These are phyloP conservation scores for Phytophthora tentaculata DNA, from an alignment of 352 stramenopile genomes.

Conservation along the genomic window DNA sequence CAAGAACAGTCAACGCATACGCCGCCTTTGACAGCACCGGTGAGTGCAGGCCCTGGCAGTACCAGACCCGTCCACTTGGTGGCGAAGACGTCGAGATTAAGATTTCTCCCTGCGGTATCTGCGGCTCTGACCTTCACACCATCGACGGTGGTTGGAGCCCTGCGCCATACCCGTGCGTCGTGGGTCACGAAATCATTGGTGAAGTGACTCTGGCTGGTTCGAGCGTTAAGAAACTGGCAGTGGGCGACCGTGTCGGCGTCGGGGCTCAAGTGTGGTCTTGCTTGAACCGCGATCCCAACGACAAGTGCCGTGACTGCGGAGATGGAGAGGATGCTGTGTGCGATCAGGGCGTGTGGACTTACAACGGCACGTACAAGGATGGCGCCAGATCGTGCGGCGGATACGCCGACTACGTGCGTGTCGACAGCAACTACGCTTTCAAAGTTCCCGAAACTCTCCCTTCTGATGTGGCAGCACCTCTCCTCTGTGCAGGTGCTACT, in stretches of 20 bases:
- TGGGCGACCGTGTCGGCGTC: slow-evolving; percentile 67
- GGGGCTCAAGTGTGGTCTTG: slow-evolving; percentile 49
- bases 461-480: slow-evolving; percentile 17
- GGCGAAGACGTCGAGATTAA: slow-evolving; percentile 51
- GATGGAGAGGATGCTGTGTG: slow-evolving; percentile 67
- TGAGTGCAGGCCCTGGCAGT: slow-evolving; percentile 35
- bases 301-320: slow-evolving; percentile 63
- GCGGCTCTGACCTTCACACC: slow-evolving; percentile 46
- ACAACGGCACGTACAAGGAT: slow-evolving; percentile 46
- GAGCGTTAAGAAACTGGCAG: slow-evolving; percentile 64
- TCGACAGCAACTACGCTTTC: slow-evolving; percentile 39
- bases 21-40: slow-evolving; percentile 4
- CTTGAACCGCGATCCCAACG: slow-evolving; percentile 55
- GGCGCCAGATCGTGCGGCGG: slow-evolving; percentile 27
- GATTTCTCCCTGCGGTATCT: slow-evolving; percentile 43
- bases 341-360: slow-evolving; percentile 42
- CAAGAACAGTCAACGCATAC: slow-evolving; percentile 1
- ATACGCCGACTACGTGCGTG: slow-evolving; percentile 29
- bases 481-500: slow-evolving; percentile 16
- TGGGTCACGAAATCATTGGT: slow-evolving; percentile 42
- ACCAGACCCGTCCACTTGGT: slow-evolving; percentile 39
- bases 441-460: slow-evolving; percentile 18
- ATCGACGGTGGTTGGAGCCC: slow-evolving; percentile 48
- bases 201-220: slow-evolving; percentile 24
- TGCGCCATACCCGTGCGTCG: slow-evolving; percentile 41